phyloP scores from a whole-genome alignment of 768 basidiomycete genomes.

The Russula olivacea region DNA sequence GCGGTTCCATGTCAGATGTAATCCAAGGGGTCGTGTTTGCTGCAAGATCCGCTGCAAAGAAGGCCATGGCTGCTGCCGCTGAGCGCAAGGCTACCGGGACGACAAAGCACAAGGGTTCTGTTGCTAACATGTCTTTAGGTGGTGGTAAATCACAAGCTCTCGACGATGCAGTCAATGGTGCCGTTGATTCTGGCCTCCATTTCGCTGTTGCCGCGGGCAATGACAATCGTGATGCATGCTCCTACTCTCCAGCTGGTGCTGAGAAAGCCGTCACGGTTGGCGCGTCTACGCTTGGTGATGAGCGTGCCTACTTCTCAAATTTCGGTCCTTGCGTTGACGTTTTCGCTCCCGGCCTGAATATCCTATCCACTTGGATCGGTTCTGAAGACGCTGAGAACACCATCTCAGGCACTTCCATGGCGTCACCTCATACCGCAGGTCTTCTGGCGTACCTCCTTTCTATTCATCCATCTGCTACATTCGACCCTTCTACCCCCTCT shows the following conservation, averaged over 20 bases:
- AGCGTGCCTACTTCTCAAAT: constrained; percentile 92
- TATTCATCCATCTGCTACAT: constrained; percentile 62
- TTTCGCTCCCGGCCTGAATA: constrained; percentile 86
- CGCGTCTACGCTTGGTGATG: constrained; percentile 76
- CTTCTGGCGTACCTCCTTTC: constrained; percentile 85
- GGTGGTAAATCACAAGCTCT: constrained; percentile 87
- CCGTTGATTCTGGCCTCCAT: constrained; percentile 81
- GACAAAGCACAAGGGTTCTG: constrained; percentile 87
- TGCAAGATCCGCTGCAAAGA: constrained; percentile 44
- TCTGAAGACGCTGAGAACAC: constrained; percentile 51
- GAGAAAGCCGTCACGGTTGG: constrained; percentile 92
- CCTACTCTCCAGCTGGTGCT: constrained; percentile 86
- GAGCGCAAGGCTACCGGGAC: constrained; percentile 69
- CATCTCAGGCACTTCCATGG: constrained; percentile 90
- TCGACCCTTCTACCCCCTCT: constrained; percentile 43
- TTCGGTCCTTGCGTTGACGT: constrained; percentile 85
- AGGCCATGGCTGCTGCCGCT: constrained; percentile 53
- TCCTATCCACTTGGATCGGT: constrained; percentile 77
- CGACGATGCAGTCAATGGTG: constrained; percentile 78
- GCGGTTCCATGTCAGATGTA: constrained; percentile 93
- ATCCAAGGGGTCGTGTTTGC: constrained; percentile 85
- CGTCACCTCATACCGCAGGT: constrained; percentile 84
- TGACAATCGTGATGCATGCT: constrained; percentile 85
- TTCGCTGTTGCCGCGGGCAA: constrained; percentile 96
- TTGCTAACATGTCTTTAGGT: constrained; percentile 96